A percentile compares a stretch with the other conserved stretches of the same genome.
These are phyloP conservation scores for Wilhelminamyces savonicus DNA, from an alignment of 805 yeast genomes.

Conservation along the genomic window DNA sequence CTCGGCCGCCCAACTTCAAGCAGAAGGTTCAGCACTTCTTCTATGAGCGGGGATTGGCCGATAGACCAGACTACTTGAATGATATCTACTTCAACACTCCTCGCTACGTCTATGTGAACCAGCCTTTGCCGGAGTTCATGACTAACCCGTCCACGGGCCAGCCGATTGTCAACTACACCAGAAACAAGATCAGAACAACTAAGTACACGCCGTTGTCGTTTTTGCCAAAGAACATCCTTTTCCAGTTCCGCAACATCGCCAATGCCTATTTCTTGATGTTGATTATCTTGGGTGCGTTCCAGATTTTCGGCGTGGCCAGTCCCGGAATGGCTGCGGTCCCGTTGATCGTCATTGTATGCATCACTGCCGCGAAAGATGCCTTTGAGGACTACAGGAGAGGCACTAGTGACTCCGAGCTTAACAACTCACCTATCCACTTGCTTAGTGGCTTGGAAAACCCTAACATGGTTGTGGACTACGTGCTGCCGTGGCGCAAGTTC, in stretches of 20 bases:
- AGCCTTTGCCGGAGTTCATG: slow-evolving; percentile 40
- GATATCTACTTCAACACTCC: slow-evolving; percentile 33
- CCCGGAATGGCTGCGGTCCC: slow-evolving; percentile 80
- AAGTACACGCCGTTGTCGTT: slow-evolving; percentile 56
- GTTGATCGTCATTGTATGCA: slow-evolving; percentile 66
- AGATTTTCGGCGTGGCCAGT: slow-evolving; percentile 62
- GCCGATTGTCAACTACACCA: slow-evolving; percentile 37
- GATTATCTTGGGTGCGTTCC: slow-evolving; percentile 44
- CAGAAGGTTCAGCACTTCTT: slow-evolving; percentile 9
- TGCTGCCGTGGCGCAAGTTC: slow-evolving; percentile 62
- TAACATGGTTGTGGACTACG: slow-evolving; percentile 49
- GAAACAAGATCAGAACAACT: slow-evolving; percentile 58
- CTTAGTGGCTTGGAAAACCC: slow-evolving; percentile 49
- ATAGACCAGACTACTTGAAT: slow-evolving; percentile 28
- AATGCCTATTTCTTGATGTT: slow-evolving; percentile 51
- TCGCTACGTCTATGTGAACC: slow-evolving; percentile 44
- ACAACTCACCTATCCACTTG: slow-evolving; percentile 57
- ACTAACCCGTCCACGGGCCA: slow-evolving; percentile 14
- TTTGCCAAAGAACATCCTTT: slow-evolving; percentile 47
- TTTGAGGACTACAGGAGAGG: slow-evolving; percentile 70
- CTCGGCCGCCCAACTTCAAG: slow-evolving; percentile 6
- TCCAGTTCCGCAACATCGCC: slow-evolving; percentile 53
- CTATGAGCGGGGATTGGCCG: slow-evolving; percentile 12
- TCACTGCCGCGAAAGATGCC: slow-evolving; percentile 74
- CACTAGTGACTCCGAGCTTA: slow-evolving; percentile 58